Conservation (phyloP, 2,329 filamentous ascomycete genomes). For the Pseudofabraea citricarpa region DNA sequence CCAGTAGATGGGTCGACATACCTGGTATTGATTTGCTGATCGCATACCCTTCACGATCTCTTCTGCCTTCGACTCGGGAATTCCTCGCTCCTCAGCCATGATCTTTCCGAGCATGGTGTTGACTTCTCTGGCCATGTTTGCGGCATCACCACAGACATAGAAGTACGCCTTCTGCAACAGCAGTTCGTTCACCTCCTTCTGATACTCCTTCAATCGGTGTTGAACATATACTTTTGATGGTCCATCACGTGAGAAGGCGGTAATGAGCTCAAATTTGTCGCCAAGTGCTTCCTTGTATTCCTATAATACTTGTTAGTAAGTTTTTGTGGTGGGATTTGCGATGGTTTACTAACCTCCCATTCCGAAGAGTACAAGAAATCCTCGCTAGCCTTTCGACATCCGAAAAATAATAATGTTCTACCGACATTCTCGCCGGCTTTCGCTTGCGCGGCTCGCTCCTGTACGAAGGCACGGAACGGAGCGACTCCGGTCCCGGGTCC, state of each 20-base stretch:
- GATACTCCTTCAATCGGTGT: conserved; percentile 79
- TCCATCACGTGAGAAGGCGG: conserved; percentile 88
- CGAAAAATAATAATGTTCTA: conserved; percentile 88
- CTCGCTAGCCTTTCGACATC: conserved; percentile 81
- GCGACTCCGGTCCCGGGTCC: conserved; percentile 95
- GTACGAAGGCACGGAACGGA: conserved; percentile 91
- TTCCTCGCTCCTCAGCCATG: conserved; percentile 74
- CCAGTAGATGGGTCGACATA: conserved; percentile 33
- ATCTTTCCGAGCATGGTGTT: conserved; percentile 84
- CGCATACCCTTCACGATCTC: conserved; percentile 98
- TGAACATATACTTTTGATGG: conserved; percentile 95
- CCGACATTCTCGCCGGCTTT: conserved; percentile 78
- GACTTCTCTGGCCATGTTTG: conserved; percentile 94
- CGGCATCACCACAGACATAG: conserved; percentile 96
- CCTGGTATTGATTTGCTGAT: conserved; percentile 92
- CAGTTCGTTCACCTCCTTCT: conserved; percentile 81
- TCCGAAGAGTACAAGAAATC: conserved; percentile 91
- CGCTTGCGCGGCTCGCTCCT: conserved; percentile 83
- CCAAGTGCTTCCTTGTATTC: conserved; percentile 78
- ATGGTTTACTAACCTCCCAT: conserved; percentile 71
- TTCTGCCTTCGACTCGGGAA: conserved; percentile 83
- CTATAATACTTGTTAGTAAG: conserved; percentile 42
- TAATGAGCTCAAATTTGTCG: conserved; percentile 85
- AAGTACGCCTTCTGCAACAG: conserved; percentile 86
- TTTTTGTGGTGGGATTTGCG: neutral